These are phyloP conservation scores for Melastoma malabathricum DNA, from an alignment of 345 rosid species.

Conservation along the genomic window DNA sequence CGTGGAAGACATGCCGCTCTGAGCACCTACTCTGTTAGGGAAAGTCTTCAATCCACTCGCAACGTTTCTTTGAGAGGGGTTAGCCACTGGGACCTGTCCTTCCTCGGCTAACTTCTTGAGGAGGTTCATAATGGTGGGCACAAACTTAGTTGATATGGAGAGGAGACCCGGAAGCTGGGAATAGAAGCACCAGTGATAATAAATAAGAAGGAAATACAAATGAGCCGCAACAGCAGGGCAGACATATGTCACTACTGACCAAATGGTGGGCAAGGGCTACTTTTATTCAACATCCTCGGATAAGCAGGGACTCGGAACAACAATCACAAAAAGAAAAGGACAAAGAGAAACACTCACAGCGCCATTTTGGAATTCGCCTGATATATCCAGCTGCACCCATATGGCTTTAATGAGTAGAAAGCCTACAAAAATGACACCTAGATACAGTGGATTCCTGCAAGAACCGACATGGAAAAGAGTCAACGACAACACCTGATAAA, in stretches of 20 bases:
- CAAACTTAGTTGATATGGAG: slow-evolving; percentile 64
- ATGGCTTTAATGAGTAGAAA: slow-evolving; percentile 72
- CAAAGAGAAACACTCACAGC: slow-evolving; percentile 41
- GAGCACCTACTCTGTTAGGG: slow-evolving; percentile 28
- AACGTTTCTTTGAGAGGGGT: slow-evolving; percentile 24
- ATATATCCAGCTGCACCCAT: slow-evolving; percentile 87
- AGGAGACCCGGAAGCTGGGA: slow-evolving; percentile 78
- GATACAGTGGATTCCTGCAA: slow-evolving; percentile 88
- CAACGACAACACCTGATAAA: neutral
- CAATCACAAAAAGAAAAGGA: neutral
- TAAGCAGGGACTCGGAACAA: neutral
- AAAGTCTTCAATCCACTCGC: slow-evolving; percentile 19
- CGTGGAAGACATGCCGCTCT: slow-evolving; percentile 25
- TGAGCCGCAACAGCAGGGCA: too few species aligned
- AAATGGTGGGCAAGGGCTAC: too few species aligned
- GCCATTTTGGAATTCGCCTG: slow-evolving; percentile 79
- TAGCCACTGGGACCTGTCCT: slow-evolving; percentile 42
- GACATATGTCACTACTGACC: too few species aligned
- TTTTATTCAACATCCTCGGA: too few species aligned
- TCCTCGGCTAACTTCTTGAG: slow-evolving; percentile 63
- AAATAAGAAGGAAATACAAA: too few species aligned
- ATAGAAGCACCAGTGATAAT: slow-evolving; percentile 4
- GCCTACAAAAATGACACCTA: slow-evolving; percentile 50
- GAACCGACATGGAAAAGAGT: slow-evolving; percentile 3
- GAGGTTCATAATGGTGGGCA: slow-evolving; percentile 91